Percentiles rank a stretch among this genome's conserved stretches.
These are phyloP conservation scores for Leishmania lainsoni DNA, from an alignment of 208 protist genomes.

Conservation along the genomic window DNA sequence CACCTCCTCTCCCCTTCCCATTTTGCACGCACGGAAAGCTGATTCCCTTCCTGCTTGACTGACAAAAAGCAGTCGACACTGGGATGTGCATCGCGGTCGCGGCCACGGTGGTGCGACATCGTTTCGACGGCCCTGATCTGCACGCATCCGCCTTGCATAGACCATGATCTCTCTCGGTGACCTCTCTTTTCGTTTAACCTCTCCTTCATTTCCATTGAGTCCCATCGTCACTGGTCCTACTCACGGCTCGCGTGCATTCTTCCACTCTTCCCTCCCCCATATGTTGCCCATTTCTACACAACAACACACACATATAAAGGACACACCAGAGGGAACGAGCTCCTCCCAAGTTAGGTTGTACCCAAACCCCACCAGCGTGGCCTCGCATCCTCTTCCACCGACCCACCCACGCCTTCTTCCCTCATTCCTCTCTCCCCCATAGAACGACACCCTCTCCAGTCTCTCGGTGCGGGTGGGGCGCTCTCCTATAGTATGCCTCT, in stretches of 20 bases:
- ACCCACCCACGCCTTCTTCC: too few relatives aligned
- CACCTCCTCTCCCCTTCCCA: neutral
- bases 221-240: neutral
- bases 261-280: neutral
- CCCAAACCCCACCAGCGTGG: too few relatives aligned
- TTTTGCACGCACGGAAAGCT: neutral
- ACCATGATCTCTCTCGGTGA: neutral
- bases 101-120: neutral
- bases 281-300: neutral
- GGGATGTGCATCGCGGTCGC: neutral
- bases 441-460: too few relatives aligned
- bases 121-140: neutral
- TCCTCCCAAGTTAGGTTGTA: too few relatives aligned
- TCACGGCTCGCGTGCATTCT: neutral
- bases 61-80: neutral
- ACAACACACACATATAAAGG: neutral
- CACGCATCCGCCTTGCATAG: neutral
- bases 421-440: too few relatives aligned
- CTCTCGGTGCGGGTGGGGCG: too few relatives aligned
- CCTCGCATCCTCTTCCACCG: too few relatives aligned
- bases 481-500: slow-evolving; percentile 11
- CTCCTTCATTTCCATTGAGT: neutral
- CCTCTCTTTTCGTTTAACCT: slow-evolving; percentile 7
- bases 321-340: too few relatives aligned
- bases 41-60: neutral